These are phyloP conservation scores for Aaosphaeria arxii DNA, from an alignment of 2,329 filamentous ascomycete species.

Conservation along the genomic window DNA sequence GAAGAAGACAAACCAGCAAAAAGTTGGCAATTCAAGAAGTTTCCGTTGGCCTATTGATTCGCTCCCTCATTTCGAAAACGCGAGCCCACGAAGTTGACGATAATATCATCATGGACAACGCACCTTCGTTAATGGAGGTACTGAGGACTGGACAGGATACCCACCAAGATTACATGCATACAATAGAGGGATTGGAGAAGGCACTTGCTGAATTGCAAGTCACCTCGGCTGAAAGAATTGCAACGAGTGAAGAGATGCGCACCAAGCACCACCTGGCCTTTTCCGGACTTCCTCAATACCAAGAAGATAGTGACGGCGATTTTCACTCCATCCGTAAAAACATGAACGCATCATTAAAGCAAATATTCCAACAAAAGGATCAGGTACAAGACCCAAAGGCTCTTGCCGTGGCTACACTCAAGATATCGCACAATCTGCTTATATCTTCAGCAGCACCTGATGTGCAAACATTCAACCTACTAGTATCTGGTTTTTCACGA, in stretches of 20 bases:
- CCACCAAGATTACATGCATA: too few relatives aligned
- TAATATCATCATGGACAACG: too few relatives aligned
- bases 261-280: too few relatives aligned
- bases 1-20: slow-evolving; percentile 37
- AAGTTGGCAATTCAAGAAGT: slow-evolving; percentile 43
- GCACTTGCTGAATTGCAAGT: too few relatives aligned
- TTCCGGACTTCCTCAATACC: slow-evolving; percentile 27
- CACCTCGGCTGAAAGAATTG: too few relatives aligned
- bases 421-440: slow-evolving; percentile 63
- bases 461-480: slow-evolving; percentile 67
- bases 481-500: slow-evolving; percentile 61
- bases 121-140: too few relatives aligned
- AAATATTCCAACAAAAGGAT: slow-evolving; percentile 9
- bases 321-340: slow-evolving; percentile 26
- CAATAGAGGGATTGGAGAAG: too few relatives aligned
- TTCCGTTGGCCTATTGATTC: slow-evolving; percentile 39
- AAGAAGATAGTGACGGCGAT: slow-evolving; percentile 37
- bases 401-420: slow-evolving; percentile 12
- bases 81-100: background rate
- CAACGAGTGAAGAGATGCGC: too few relatives aligned
- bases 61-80: background rate
- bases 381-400: slow-evolving; percentile 2
- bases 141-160: too few relatives aligned
- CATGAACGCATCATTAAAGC: slow-evolving; percentile 30
- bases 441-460: slow-evolving; percentile 60